Evolutionary conservation across 208 protist genomes (phyloP), one percentile per base, ranked within the genome.

Genomic region (Naegleria fowleri): DNA sequence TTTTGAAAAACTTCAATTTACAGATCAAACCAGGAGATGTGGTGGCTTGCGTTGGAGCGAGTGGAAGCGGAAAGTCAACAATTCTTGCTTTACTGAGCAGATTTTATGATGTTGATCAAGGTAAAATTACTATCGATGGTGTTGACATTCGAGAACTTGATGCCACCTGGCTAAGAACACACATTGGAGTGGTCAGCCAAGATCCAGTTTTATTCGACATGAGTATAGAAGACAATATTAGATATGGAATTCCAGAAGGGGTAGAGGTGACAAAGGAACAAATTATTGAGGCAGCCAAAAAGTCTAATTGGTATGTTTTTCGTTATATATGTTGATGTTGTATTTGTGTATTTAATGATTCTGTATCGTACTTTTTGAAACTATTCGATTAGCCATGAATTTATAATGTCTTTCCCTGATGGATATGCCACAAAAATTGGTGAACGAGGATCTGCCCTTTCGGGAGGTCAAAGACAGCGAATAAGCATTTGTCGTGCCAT

Each of bases 381-480:
- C 13, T 25, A 36, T 79, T 79, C 33, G 9, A 97, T 97, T 92
- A 95, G 94, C 25, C 96, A 98, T 92, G 95, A 98, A 39, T 98
- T 98, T 91, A 97, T 98, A 90, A 91, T 92, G 0, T 58, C 94
- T 4, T 93, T 98, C 5, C 96, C 96, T 9, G 91, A 98, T 75
- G 95, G 95, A 40, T 98, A 98, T 92, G 94, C 97, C 76, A 97
- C 96, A 4, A 95, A 94, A 85, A 96, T 98, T 11, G 97, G 96
- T 40, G 97, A 97, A 92, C 92, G 93, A 87, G 97, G 96, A 40
- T 93, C 95, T n/a, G 94, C 93, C 59, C 93, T 99, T 16, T 97
- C 95, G 9, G 97, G 97, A 29, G 97, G 97, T 1, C 97, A 99
- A 94, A 97, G 97, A 93, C 97, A 99, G 93, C 95, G 97, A 84